phyloP scores from a whole-genome alignment of 306 rosid species.

The Herpetospermum pedunculosum region DNA sequence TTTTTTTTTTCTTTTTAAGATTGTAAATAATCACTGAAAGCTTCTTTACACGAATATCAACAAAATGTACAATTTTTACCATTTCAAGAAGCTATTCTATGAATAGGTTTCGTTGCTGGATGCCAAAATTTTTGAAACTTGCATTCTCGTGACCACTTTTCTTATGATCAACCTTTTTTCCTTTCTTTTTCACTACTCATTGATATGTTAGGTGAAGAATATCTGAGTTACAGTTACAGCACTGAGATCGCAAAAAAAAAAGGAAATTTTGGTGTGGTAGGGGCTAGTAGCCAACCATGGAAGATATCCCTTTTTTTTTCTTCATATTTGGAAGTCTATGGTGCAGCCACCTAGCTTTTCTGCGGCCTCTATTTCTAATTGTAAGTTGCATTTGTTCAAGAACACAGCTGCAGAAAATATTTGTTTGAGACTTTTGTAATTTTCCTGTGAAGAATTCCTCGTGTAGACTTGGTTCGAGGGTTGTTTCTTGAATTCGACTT shows the following conservation, averaged over 20 bases:
- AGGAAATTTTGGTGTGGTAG: not conserved
- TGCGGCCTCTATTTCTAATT: slow-evolving; percentile 39
- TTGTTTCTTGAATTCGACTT: slow-evolving; percentile 19
- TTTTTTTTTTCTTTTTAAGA: not conserved
- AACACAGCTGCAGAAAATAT: slow-evolving; percentile 27
- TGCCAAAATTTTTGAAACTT: not conserved
- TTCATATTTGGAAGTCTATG: slow-evolving; percentile 60
- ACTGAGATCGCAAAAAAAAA: not conserved
- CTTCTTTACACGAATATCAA: not conserved
- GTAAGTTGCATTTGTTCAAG: slow-evolving; percentile 19
- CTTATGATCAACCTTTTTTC: not conserved
- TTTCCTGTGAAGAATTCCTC: slow-evolving; percentile 23
- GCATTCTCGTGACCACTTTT: slow-evolving; percentile 4
- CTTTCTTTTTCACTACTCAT: not conserved
- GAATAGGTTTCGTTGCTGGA: not conserved
- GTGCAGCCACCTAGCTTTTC: slow-evolving; percentile 44
- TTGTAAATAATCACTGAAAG: not conserved
- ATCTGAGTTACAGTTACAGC: not conserved
- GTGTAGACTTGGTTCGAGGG: slow-evolving; percentile 14
- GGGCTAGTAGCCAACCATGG: not conserved
- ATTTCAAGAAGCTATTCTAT: not conserved
- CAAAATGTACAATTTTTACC: not conserved
- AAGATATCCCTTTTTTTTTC: not conserved
- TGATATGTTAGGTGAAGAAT: slow-evolving; percentile 9
- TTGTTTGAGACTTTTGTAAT: slow-evolving; percentile 32